Percentiles rank a stretch among this genome's conserved stretches.
Evolutionary conservation across 1,284 basidiomycete genomes (phyloP).

Genomic region (Ustilago xerochloae): DNA sequence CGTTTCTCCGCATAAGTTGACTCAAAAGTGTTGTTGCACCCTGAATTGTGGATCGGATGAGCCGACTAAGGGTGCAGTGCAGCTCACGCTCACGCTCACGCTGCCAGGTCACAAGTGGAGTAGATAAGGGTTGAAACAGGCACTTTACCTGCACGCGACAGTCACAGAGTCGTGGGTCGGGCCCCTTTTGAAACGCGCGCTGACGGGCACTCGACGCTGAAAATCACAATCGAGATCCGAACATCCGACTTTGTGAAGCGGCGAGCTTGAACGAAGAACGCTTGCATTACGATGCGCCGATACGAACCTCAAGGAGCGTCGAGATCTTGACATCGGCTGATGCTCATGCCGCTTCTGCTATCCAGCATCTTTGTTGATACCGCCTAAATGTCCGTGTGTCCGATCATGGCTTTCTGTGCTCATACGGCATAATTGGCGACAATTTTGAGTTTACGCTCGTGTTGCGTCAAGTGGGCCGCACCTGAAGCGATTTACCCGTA

Average conservation of each 20-base stretch:
- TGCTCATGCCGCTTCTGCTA: too few species aligned
- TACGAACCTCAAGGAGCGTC: too few species aligned
- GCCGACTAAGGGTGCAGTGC: conserved; percentile 2
- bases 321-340: too few species aligned
- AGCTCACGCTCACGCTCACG: background rate
- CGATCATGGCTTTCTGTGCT: too few species aligned
- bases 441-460: too few species aligned
- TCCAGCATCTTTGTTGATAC: too few species aligned
- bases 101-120: conserved; percentile 2
- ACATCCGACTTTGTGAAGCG: background rate
- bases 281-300: background rate
- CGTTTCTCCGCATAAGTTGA: background rate
- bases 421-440: too few species aligned
- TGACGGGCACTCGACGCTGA: background rate
- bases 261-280: too few species aligned
- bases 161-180: background rate
- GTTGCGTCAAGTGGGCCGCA: too few species aligned
- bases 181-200: background rate
- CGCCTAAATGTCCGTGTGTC: too few species aligned
- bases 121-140: background rate
- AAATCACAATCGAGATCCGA: background rate
- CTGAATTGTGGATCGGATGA: conserved; percentile 2
- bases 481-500: too few species aligned
- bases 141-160: background rate
- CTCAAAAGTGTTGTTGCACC: background rate